Conservation (phyloP, 805 yeast genomes). For the Kuraishia ogatae region DNA sequence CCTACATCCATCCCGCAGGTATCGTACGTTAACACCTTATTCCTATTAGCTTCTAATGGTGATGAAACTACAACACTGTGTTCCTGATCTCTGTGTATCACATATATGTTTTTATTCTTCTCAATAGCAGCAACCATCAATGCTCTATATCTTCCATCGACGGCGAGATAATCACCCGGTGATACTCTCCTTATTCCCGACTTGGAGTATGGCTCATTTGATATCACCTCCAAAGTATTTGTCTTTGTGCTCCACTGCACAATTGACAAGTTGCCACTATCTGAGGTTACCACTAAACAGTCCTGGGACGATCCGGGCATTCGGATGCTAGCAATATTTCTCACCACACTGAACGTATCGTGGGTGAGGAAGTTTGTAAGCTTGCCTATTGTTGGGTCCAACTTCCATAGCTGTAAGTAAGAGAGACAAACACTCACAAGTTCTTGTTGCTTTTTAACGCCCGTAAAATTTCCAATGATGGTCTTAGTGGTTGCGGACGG, state of each 20-base stretch:
- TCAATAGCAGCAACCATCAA: conserved; percentile 66
- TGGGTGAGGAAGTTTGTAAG: conserved; percentile 33
- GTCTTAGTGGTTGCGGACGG: conserved; percentile 48
- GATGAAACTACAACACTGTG: conserved; percentile 47
- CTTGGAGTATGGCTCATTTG: conserved; percentile 63
- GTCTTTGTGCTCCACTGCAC: conserved; percentile 21
- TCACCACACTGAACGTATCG: conserved; percentile 49
- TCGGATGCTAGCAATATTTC: conserved; percentile 42
- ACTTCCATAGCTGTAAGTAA: conserved; percentile 41
- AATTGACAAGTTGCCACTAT: conserved; percentile 64
- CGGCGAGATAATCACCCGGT: conserved; percentile 66
- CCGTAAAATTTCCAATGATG: conserved; percentile 64
- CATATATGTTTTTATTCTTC: conserved; percentile 61
- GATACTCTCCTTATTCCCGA: conserved; percentile 66
- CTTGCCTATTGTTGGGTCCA: conserved; percentile 48
- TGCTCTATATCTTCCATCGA: conserved; percentile 69
- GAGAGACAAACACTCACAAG: conserved; percentile 51
- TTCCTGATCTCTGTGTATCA: conserved; percentile 40
- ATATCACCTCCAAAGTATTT: conserved; percentile 26
- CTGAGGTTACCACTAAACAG: conserved; percentile 60
- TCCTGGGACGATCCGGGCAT: conserved; percentile 48
- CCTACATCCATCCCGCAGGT: conserved; percentile 63
- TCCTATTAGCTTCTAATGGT: conserved; percentile 61
- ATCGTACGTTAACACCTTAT: conserved; percentile 40
- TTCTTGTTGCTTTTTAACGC: conserved; percentile 45